phyloP scores from a whole-genome alignment of 2,329 filamentous ascomycete species.

The Fusarium ramigenum region DNA sequence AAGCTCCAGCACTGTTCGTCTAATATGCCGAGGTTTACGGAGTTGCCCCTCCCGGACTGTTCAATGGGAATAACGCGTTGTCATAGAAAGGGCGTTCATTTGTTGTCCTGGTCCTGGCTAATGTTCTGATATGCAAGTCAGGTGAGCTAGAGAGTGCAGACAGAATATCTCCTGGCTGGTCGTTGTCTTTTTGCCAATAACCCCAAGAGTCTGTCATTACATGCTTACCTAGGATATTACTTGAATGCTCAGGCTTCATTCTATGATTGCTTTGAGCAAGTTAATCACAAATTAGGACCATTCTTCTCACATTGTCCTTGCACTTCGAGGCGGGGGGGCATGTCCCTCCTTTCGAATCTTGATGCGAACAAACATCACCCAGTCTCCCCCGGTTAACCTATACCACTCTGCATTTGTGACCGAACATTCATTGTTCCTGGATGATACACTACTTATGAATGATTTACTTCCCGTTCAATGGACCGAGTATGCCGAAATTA shows the following conservation, averaged over 20 bases:
- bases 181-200: neutral
- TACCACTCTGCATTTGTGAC: neutral
- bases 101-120: neutral
- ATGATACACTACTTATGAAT: too few species aligned
- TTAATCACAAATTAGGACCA: rapidly evolving
- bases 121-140: neutral
- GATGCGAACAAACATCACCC: neutral
- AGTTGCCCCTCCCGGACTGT: neutral
- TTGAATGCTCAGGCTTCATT: neutral
- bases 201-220: neutral
- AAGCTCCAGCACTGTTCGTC: neutral
- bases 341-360: neutral
- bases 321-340: too few species aligned
- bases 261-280: neutral
- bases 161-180: too few species aligned
- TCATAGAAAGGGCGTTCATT: neutral
- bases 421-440: neutral
- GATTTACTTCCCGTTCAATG: too few species aligned
- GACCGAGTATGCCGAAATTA: too few species aligned
- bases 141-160: neutral
- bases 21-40: neutral
- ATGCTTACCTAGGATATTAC: neutral
- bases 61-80: neutral
- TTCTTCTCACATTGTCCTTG: neutral
- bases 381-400: neutral